A percentile compares a stretch with the other conserved stretches of the same genome.
Conservation (phyloP, 768 basidiomycete species). For the Lactarius evosmus region DNA sequence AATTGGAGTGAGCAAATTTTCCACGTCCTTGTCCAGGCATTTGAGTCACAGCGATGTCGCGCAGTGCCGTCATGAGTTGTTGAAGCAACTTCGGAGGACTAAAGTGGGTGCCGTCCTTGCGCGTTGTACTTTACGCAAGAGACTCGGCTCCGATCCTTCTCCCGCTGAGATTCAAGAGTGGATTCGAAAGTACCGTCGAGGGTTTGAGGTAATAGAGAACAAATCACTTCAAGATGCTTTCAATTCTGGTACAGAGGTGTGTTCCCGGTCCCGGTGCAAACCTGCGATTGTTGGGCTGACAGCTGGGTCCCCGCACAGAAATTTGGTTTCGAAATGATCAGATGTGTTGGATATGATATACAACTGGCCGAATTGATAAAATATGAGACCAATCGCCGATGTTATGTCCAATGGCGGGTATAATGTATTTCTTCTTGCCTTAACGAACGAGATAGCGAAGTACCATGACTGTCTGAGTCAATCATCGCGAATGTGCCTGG, state of each 20-base stretch:
- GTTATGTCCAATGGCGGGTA: not conserved
- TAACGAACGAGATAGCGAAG: no score
- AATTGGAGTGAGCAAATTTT: not conserved
- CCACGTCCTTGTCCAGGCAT: no score
- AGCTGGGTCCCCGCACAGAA: not conserved
- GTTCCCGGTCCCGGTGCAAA: not conserved
- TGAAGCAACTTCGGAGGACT: fast-evolving
- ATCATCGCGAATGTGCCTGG: no score
- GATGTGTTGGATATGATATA: not conserved
- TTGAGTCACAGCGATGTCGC: no score
- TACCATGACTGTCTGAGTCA: no score
- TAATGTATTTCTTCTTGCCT: not conserved
- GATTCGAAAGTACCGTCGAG: not conserved
- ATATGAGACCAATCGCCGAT: not conserved
- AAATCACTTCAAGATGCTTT: not conserved
- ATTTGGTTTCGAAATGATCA: not conserved
- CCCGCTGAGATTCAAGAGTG: not conserved
- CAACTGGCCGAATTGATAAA: not conserved
- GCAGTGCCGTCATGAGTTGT: not conserved
- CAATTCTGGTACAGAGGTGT: conserved; percentile 7
- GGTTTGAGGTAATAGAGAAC: fast-evolving
- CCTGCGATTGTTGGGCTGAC: not conserved
- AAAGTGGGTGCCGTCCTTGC: not conserved
- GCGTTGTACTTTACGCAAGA: not conserved
- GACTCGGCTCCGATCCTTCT: not conserved